Percentiles rank a stretch among this genome's conserved stretches.
phyloP scores from a whole-genome alignment of 768 basidiomycete species.

The Pleurotus sapidus region DNA sequence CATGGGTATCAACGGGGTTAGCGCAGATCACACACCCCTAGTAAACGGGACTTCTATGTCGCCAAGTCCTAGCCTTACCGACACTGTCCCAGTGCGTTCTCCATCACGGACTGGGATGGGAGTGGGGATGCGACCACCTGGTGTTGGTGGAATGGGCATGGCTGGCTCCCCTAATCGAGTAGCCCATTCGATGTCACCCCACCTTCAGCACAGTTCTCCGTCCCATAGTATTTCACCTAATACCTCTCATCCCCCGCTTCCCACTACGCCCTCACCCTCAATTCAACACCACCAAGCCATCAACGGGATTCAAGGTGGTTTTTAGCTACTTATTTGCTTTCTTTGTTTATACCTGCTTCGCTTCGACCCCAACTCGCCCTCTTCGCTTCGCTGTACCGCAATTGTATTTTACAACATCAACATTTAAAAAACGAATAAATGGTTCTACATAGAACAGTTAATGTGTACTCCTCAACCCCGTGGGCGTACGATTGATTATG shows the following conservation, averaged over 20 bases:
- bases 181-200: constrained; percentile 49
- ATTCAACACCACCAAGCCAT: constrained; percentile 53
- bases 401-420: constrained; percentile 3
- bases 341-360: neutral
- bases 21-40: constrained; percentile 6
- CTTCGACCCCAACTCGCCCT: neutral
- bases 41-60: constrained; percentile 19
- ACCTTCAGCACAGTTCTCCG: constrained; percentile 44
- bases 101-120: constrained; percentile 52
- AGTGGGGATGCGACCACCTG: constrained; percentile 49
- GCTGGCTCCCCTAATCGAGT: constrained; percentile 32
- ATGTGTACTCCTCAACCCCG: neutral
- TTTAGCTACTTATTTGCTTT: constrained; percentile 28
- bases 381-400: neutral
- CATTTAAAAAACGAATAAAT: neutral
- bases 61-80: constrained; percentile 33
- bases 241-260: constrained; percentile 46
- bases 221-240: constrained; percentile 48
- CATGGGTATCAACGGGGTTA: constrained; percentile 25
- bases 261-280: constrained; percentile 53
- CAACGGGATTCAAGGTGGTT: constrained; percentile 49
- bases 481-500: too few relatives aligned
- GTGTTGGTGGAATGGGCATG: constrained; percentile 25
- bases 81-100: constrained; percentile 30
- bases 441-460: neutral